Base-by-base conservation (phyloP, 2,329 filamentous ascomycete genomes). In the Fusarium sp. region DNA sequence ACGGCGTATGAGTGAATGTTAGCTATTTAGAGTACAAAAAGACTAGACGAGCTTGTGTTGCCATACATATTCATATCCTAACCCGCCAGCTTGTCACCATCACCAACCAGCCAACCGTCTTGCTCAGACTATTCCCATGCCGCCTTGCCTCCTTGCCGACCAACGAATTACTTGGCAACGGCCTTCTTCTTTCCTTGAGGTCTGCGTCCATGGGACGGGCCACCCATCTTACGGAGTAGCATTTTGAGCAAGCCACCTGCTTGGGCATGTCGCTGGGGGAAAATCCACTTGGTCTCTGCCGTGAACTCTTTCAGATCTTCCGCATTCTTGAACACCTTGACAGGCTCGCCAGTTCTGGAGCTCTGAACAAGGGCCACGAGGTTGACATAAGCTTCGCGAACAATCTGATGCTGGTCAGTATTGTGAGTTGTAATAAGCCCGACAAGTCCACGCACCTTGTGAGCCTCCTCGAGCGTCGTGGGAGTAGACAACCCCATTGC, bases 151-250 rank as follows among this genome's bases (percentile, higher is more conserved):
- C 14, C 14, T 27, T n/a, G 23, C 3, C 4, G 9, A 5, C 2
- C 23, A 16, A 7, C 44, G 5, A 27, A 7, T 11, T 49, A 49
- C 44, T 49, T n/a, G 9, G 44, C 14, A 6, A n/a, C 25, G 9
- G 9, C 23, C 23, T 49, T 27, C 44, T 27, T 49, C 23, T 49
- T 49, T 6, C 14, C 42, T 46, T n/a, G 44, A 49, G 8, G 6
- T 27, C 44, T n/a, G 14, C 4, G 14, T 27, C 44, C 23, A n/a
- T 49, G 14, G 5, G 44, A 27, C 9, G 10, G 14, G 9, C 14
- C 5, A 49, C 44, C 11, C 14, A 72, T 64, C 55, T 71, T 56
- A 2, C 63, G 61, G 29, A 71, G 63, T 4, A 72, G 34, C 59
- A 55, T 59, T 6, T 60, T 61, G 40, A 69, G 42, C 6, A 71